These are phyloP conservation scores for Naganishia sp. DNA, from an alignment of 1,284 basidiomycete genomes.

Conservation along the genomic window DNA sequence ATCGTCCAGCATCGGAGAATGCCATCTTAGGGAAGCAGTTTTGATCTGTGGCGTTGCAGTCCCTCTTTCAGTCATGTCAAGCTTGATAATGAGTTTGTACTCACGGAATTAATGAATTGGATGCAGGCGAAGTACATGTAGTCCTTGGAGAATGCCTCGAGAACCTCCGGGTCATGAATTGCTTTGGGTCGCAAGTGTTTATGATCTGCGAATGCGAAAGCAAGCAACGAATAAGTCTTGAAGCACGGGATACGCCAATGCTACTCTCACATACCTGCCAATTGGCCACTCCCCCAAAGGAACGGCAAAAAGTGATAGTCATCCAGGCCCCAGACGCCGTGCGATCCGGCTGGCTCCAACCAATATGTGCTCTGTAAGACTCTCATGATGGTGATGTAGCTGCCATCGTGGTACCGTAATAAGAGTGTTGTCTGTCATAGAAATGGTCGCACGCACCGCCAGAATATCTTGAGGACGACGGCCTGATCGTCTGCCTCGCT, in stretches of 20 bases:
- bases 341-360: constrained; percentile 93
- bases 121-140: constrained; percentile 99
- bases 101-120: constrained; percentile 89
- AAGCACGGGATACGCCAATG: neutral
- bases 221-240: neutral
- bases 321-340: constrained; percentile 97
- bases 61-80: neutral
- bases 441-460: constrained; percentile 63
- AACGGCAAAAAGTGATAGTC: constrained; percentile 96
- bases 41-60: constrained; percentile 67
- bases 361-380: constrained; percentile 84
- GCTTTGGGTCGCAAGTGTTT: constrained; percentile 87
- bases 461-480: constrained; percentile 84
- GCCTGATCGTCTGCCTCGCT: constrained; percentile 68
- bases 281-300: constrained; percentile 77
- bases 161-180: constrained; percentile 86
- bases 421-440: neutral
- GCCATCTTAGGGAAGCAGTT: constrained; percentile 93
- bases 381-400: constrained; percentile 88
- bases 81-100: neutral
- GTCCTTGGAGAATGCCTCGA: constrained; percentile 87
- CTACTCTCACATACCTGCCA: constrained; percentile 60
- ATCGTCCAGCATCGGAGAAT: constrained; percentile 98
- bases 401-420: constrained; percentile 43
- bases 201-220: constrained; percentile 61